Base-by-base conservation (phyloP, 148 eudicot species). In the Chenopodium album region DNA sequence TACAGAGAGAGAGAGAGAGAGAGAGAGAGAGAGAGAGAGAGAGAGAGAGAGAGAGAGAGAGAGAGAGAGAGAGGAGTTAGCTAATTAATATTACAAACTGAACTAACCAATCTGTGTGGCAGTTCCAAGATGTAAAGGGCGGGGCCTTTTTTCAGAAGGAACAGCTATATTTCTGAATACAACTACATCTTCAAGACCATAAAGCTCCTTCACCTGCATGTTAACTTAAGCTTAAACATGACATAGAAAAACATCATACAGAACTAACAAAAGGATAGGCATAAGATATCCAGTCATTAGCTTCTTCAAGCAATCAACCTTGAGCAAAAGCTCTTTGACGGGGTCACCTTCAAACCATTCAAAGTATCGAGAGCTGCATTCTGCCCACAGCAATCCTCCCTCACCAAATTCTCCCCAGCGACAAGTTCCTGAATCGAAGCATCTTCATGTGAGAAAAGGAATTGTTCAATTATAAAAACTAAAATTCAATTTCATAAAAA, bases 361-460 rank as follows among this genome's bases (percentile, higher is more conserved):
- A 80, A 92, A 92, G 78, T 92, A 88, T 83, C 98, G 91, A 29
- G 91, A 86, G 82, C 89, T 92, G 87, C 99, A 96, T 85, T 94
- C 99, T 77, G 93, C 95, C 98, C 99, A 91, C 85, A 96, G 85
- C 80, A 92, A 83, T 72, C 99, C 99, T 81, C 99, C 99, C 89
- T 92, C 95, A 65, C 99, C 97, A 85, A 90, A 96, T 88, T 94
- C 98, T 76, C 97, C 97, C 99, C 99, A 96, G 73, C 93, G 98
- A 82, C 91, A 89, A 81, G 99, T 96, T 82, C 99, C 99, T 96
- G 87, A 81, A 83, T 59, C 70, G 71, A 60, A 85, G 71, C 82
- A 46, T 68, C 75, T 64, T 64, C 4, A 73, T 67, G 77, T 29
- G 65, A 82, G 71, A 85, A 71, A 78, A 17, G 63, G 10, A 37